Base-by-base conservation (phyloP, 2,329 filamentous ascomycete species). In the Trichoderma gracile region DNA sequence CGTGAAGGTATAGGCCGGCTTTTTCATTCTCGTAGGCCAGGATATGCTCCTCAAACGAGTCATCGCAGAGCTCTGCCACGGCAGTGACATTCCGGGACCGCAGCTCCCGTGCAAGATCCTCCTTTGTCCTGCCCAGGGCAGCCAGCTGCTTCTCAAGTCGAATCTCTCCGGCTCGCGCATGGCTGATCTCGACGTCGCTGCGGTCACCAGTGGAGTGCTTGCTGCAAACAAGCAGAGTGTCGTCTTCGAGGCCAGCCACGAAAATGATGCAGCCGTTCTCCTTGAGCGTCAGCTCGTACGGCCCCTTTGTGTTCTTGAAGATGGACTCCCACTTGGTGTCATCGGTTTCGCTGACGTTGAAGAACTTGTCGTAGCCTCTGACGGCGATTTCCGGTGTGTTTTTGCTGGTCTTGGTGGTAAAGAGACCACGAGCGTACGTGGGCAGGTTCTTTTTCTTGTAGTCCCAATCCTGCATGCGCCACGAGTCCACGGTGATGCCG, bases 181-280 rank as follows among this genome's bases (percentile, higher is more conserved):
- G 95, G 77, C 92, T 97, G 64, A 90, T 69, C 33, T 87, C 83
- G 5, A 81, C 78, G 73, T 96, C 92, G 23, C 77, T 78, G n/a
- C 94, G 86, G 25, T 86, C 81, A 7, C 95, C 95, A 0, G 93
- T 98, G 0, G 95, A 98, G 76, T 99, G 95, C 75, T 99, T 99
- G 82, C 94, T 98, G 84, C 94, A 98, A n/a, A 99, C 93, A 8
- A 99, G 81, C 10, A 99, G 81, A 1, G 91, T 92, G 42, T 87
- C 93, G 71, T 97, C 93, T 72, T 96, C 91, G 23, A 99, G 82
- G 15, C 93, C 95, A 17, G 93, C 89, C 50, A 99, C 88, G 80
- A 99, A 99, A 70, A 99, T 97, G 77, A 99, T 99, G 77, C 95
- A 99, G n/a, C 95, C 95, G 72, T 99, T 99, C 78, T 99, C 95